A percentile compares a stretch with the other conserved stretches of the same genome.
phyloP scores from a whole-genome alignment of 2,329 filamentous ascomycete species.

The Aspergillus awamori region DNA sequence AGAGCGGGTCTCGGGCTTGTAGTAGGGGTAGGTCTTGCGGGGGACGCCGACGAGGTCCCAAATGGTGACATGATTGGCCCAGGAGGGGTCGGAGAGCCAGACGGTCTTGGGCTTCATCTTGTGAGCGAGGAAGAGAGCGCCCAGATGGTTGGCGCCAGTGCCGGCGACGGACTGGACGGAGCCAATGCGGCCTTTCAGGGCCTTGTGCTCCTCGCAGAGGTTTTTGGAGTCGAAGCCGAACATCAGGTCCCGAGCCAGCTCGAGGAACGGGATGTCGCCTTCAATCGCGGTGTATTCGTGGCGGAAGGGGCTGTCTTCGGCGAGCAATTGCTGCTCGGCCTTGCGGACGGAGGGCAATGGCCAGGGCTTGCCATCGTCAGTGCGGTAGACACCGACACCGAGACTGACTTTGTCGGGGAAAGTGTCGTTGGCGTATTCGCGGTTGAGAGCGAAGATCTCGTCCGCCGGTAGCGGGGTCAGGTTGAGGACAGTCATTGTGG shows the following conservation, averaged over 20 bases:
- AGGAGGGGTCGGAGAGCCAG: slow-evolving; percentile 93
- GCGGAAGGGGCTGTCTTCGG: slow-evolving; percentile 82
- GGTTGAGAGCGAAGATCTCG: slow-evolving; percentile 85
- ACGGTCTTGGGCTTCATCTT: slow-evolving; percentile 76
- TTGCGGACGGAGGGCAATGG: slow-evolving; percentile 89
- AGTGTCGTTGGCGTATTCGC: slow-evolving; percentile 76
- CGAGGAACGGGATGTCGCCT: slow-evolving; percentile 79
- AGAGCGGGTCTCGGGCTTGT: slow-evolving; percentile 63
- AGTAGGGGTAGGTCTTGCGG: slow-evolving; percentile 87
- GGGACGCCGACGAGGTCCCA: slow-evolving; percentile 75
- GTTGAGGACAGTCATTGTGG: slow-evolving; percentile 34
- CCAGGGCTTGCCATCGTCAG: slow-evolving; percentile 95
- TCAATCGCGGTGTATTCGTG: slow-evolving; percentile 98
- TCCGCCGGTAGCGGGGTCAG: slow-evolving; percentile 89
- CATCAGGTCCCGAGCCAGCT: slow-evolving; percentile 84
- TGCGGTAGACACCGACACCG: slow-evolving; percentile 87
- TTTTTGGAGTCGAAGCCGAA: slow-evolving; percentile 63
- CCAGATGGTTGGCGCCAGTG: slow-evolving; percentile 90
- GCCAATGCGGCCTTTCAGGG: slow-evolving; percentile 54
- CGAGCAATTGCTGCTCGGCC: slow-evolving; percentile 71
- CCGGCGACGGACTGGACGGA: slow-evolving; percentile 94
- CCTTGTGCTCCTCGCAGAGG: slow-evolving; percentile 29
- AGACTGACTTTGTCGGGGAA: slow-evolving; percentile 79
- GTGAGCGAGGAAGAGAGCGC: slow-evolving; percentile 83
- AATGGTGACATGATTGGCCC: slow-evolving; percentile 97